Evolutionary conservation across 129 eudicot species (phyloP), one percentile per base, ranked within the genome.

Genomic region (Chrysanthemum seticuspe): DNA sequence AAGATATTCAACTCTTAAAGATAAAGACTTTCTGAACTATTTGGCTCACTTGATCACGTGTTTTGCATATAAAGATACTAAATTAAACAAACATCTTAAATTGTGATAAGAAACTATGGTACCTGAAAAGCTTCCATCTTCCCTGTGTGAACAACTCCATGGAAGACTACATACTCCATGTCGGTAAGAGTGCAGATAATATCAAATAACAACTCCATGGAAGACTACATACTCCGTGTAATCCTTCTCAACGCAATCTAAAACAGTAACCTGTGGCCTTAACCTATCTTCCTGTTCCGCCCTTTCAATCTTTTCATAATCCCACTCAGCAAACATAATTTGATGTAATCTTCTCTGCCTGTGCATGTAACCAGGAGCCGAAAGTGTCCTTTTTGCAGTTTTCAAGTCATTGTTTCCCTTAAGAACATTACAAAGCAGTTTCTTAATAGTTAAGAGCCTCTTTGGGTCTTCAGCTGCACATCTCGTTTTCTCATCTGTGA

Each of bases 71-170:
- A 15, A n/a, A 12, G n/a, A 70, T 56, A 36, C 15, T 68, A 65
- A 62, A 60, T 1, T 10, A 27, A 29, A 62, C 48, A 40, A 62
- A 0, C 34, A 58, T 21, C 34, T 58, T 58, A 21, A 58, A 58
- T 0, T 58, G 66, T 19, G 7, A 15, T 27, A 68, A 0, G 29
- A 62, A 74, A 58, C 58, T 25, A 31, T 0, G 68, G 45, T 78
- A 92, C 98, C 96, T 93, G 98, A 86, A 78, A 87, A 25, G 98
- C 98, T 82, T 93, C 98, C 76, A 16, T 81, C 13, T 84, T 87
- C 31, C 83, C 91, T 2, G 98, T 85, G 76, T 81, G 84, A 53
- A 93, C 98, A 13, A 89, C 94, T n/a, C 98, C 98, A 79, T 93
- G 98, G 63, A 84, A 93, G 21, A 93, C 92, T 14, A 93, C 96